Percentiles rank a stretch among this genome's conserved stretches.
These are phyloP conservation scores for Boletus semigastroideus DNA, from an alignment of 1,284 basidiomycete species.

Conservation along the genomic window DNA sequence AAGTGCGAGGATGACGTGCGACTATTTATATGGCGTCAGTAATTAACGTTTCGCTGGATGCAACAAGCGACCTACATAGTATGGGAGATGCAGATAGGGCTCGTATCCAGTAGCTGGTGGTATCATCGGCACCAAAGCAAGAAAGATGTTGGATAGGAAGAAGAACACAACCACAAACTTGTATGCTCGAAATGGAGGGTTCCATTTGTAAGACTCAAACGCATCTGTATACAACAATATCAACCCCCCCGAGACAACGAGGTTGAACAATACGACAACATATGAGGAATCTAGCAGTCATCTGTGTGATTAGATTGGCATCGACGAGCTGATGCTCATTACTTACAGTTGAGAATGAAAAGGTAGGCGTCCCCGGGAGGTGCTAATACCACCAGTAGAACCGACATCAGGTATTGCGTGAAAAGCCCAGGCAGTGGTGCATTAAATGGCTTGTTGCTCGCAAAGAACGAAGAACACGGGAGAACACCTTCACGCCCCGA, in stretches of 20 bases:
- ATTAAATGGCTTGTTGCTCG: conserved; percentile 63
- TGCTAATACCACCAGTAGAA: conserved; percentile 45
- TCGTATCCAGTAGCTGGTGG: conserved; percentile 52
- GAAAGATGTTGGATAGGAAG: conserved; percentile 62
- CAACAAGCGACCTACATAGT: conserved; percentile 51
- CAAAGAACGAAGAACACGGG: conserved; percentile 59
- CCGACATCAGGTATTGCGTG: conserved; percentile 55
- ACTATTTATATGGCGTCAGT: conserved; percentile 34
- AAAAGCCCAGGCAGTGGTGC: conserved; percentile 60
- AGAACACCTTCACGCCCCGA: conserved; percentile 65
- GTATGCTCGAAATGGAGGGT: conserved; percentile 60
- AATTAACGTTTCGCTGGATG: background rate
- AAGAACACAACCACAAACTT: conserved; percentile 50
- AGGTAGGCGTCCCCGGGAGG: conserved; percentile 69
- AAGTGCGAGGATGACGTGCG: conserved; percentile 53
- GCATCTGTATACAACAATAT: conserved; percentile 53
- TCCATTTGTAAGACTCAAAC: conserved; percentile 51
- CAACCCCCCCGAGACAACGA: conserved; percentile 58
- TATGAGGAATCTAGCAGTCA: conserved; percentile 49
- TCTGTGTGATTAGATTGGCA: conserved; percentile 2
- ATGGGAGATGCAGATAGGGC: conserved; percentile 58
- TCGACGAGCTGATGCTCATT: background rate
- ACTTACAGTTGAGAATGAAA: conserved; percentile 62
- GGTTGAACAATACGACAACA: conserved; percentile 54
- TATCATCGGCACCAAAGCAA: conserved; percentile 56